These are phyloP conservation scores for Afroboletus lepidellus DNA, from an alignment of 1,284 basidiomycete genomes.

Conservation along the genomic window DNA sequence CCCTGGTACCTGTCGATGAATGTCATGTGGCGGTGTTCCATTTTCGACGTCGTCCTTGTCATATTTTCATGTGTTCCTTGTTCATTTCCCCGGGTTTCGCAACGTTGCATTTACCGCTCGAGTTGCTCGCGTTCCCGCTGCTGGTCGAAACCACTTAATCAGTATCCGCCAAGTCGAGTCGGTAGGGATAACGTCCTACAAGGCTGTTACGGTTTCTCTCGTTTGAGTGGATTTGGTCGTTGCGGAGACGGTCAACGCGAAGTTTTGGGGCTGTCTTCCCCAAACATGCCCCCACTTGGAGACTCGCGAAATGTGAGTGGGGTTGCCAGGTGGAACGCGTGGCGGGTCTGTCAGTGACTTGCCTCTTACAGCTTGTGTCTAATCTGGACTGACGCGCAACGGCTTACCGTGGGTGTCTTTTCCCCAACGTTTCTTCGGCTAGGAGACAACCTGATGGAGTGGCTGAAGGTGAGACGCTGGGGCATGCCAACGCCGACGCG, in stretches of 20 bases:
- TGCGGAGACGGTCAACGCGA: background rate
- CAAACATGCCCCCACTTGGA: background rate
- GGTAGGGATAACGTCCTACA: no score
- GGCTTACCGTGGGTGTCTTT: background rate
- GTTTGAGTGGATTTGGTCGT: background rate
- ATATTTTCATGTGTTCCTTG: no score
- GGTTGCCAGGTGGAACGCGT: conserved; percentile 4
- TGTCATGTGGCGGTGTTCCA: no score
- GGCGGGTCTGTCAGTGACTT: background rate
- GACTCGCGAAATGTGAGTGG: background rate
- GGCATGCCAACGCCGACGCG: background rate
- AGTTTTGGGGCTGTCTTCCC: background rate
- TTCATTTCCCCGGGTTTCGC: no score
- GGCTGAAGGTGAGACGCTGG: background rate
- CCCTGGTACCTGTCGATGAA: no score
- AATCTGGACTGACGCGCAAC: background rate
- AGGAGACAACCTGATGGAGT: background rate
- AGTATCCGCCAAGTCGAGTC: background rate
- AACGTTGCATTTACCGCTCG: no score
- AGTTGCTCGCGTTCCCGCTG: background rate
- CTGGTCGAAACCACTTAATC: background rate
- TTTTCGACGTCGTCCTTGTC: no score
- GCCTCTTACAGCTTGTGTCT: background rate
- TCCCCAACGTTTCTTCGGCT: background rate
- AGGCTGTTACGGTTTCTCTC: no score